phyloP scores from a whole-genome alignment of 2,329 filamentous ascomycete genomes.

The Colletotrichum sidae region DNA sequence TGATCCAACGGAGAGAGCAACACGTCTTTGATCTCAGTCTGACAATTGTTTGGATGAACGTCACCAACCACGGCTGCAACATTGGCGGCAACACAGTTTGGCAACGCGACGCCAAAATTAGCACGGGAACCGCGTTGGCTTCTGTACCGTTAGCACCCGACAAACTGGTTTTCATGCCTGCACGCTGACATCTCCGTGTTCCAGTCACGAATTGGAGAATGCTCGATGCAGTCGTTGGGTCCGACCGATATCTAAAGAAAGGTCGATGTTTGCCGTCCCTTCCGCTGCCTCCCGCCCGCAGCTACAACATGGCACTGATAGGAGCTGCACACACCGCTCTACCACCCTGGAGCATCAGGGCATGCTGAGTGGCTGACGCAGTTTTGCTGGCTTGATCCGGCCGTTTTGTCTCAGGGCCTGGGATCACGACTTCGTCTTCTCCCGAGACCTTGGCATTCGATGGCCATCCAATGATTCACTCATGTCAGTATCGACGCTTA shows the following conservation, averaged over 20 bases:
- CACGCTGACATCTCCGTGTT: neutral
- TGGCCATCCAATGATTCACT: too few relatives aligned
- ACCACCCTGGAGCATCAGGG: too few relatives aligned
- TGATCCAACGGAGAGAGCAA: too few relatives aligned
- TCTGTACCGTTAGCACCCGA: neutral
- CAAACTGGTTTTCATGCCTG: neutral
- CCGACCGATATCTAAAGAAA: too few relatives aligned
- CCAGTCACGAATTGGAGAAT: neutral
- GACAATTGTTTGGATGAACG: too few relatives aligned
- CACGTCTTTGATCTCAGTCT: too few relatives aligned
- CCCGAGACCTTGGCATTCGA: too few relatives aligned
- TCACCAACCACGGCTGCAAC: neutral
- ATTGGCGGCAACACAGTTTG: neutral
- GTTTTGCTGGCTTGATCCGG: neutral
- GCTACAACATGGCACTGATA: slow-evolving; percentile 5
- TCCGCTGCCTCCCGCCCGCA: neutral
- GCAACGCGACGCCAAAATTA: neutral
- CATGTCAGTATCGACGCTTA: too few relatives aligned
- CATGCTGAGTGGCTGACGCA: too few relatives aligned
- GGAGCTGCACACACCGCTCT: neutral
- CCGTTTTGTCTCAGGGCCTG: neutral
- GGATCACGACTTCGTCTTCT: neutral
- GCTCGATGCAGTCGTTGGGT: neutral
- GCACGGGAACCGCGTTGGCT: neutral
- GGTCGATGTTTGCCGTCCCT: neutral